A percentile compares a stretch with the other conserved stretches of the same genome.
Evolutionary conservation across 495 filamentous ascomycete genomes (phyloP).

Genomic region (Penicillium psychrofluorescens): DNA sequence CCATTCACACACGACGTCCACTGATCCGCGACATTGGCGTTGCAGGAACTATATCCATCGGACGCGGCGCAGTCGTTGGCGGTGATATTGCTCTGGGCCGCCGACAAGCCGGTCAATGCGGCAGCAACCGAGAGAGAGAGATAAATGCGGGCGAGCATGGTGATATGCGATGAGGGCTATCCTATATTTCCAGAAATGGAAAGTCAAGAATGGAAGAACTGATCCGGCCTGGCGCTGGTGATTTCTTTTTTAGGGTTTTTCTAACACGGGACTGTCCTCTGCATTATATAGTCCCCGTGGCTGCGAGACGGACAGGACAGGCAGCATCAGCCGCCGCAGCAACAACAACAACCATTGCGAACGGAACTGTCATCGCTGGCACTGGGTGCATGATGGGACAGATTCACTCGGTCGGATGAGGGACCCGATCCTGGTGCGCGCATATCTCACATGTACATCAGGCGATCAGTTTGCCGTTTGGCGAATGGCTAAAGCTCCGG

Average conservation of each 20-base stretch:
- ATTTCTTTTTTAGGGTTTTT: too few species aligned
- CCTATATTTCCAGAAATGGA: not conserved
- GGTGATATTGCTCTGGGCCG: slow-evolving; percentile 22
- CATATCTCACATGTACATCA: slow-evolving; percentile 16
- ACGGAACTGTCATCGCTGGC: slow-evolving; percentile 7
- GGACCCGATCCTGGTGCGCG: slow-evolving; percentile 4
- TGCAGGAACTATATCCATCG: slow-evolving; percentile 13
- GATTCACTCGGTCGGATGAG: not conserved
- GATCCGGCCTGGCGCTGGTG: too few species aligned
- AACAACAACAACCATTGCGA: slow-evolving; percentile 16
- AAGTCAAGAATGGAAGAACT: too few species aligned
- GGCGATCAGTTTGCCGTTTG: too few species aligned
- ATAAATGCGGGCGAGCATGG: slow-evolving; percentile 13
- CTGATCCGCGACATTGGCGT: slow-evolving; percentile 13
- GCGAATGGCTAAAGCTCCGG: too few species aligned
- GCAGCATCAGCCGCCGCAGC: slow-evolving; percentile 3
- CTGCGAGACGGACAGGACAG: slow-evolving; percentile 1
- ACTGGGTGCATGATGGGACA: not conserved
- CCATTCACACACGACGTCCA: slow-evolving; percentile 16
- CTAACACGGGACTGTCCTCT: too few species aligned
- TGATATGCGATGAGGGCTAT: not conserved
- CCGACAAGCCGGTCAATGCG: slow-evolving; percentile 7
- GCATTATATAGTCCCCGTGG: not conserved
- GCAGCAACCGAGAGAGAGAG: slow-evolving; percentile 7
- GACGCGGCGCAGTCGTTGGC: slow-evolving; percentile 10